These are phyloP conservation scores for Penicillium canescens DNA, from an alignment of 495 filamentous ascomycete genomes.

Conservation along the genomic window DNA sequence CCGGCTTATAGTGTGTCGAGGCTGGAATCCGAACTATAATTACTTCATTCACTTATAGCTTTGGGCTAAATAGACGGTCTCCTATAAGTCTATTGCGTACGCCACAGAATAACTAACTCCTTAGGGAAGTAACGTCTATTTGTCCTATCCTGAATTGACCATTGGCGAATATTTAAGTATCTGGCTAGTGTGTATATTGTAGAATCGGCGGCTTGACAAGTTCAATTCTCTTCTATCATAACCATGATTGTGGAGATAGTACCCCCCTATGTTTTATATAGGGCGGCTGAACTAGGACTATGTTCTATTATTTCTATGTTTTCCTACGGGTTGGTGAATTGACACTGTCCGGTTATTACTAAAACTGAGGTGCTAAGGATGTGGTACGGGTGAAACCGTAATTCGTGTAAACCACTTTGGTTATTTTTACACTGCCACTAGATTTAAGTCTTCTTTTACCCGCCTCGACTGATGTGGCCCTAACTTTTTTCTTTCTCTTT, in stretches of 20 bases:
- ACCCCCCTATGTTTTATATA: not conserved
- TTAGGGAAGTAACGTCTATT: not conserved
- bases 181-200: not conserved
- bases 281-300: not conserved
- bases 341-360: not conserved
- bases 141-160: not conserved
- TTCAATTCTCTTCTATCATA: not conserved
- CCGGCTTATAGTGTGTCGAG: no score
- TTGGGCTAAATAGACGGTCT: not conserved
- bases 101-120: not conserved
- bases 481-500: not conserved
- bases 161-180: not conserved
- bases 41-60: not conserved
- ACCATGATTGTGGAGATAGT: not conserved
- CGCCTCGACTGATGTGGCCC: not conserved
- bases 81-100: not conserved
- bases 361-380: not conserved
- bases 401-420: not conserved
- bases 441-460: constrained; percentile 3
- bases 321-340: not conserved
- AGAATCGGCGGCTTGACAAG: not conserved
- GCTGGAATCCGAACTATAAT: no score
- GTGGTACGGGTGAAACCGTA: not conserved
- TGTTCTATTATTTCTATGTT: not conserved
- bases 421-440: constrained; percentile 1